A percentile compares a stretch with the other conserved stretches of the same genome.
These are phyloP conservation scores for Moesziomyces sp. DNA, from an alignment of 1,284 basidiomycete species.

Conservation along the genomic window DNA sequence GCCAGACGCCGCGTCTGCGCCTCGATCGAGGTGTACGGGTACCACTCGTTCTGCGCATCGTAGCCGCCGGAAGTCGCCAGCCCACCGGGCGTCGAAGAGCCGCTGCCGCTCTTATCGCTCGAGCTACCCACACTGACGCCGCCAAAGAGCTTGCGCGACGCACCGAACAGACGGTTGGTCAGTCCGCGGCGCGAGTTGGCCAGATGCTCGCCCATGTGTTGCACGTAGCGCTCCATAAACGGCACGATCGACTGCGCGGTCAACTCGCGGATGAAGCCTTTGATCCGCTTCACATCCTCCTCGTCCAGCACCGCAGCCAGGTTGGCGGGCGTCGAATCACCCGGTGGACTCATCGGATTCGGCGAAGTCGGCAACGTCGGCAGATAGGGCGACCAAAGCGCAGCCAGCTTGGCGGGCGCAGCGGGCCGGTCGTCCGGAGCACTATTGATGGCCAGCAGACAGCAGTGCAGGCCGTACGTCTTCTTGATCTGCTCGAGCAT, in stretches of 20 bases:
- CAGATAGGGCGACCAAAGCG: constrained; percentile 22
- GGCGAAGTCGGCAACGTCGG: constrained; percentile 15
- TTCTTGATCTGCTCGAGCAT: constrained; percentile 60
- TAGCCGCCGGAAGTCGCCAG: constrained; percentile 47
- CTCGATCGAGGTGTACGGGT: constrained; percentile 70
- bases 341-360: not conserved
- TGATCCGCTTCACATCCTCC: constrained; percentile 82
- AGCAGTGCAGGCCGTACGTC: constrained; percentile 66
- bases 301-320: constrained; percentile 72
- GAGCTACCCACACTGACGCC: constrained; percentile 35
- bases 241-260: constrained; percentile 89
- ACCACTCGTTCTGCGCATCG: constrained; percentile 57
- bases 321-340: not conserved
- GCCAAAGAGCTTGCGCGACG: constrained; percentile 71
- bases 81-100: constrained; percentile 40
- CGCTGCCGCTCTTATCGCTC: constrained; percentile 36
- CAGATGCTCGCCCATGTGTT: constrained; percentile 94
- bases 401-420: constrained; percentile 19
- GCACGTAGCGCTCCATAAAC: constrained; percentile 93
- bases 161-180: constrained; percentile 78
- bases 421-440: constrained; percentile 31
- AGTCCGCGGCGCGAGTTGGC: constrained; percentile 84
- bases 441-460: constrained; percentile 62
- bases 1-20: constrained; percentile 77
- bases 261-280: constrained; percentile 87